These are phyloP conservation scores for Hyaloscypha finlandica DNA, from an alignment of 495 filamentous ascomycete species.

Conservation along the genomic window DNA sequence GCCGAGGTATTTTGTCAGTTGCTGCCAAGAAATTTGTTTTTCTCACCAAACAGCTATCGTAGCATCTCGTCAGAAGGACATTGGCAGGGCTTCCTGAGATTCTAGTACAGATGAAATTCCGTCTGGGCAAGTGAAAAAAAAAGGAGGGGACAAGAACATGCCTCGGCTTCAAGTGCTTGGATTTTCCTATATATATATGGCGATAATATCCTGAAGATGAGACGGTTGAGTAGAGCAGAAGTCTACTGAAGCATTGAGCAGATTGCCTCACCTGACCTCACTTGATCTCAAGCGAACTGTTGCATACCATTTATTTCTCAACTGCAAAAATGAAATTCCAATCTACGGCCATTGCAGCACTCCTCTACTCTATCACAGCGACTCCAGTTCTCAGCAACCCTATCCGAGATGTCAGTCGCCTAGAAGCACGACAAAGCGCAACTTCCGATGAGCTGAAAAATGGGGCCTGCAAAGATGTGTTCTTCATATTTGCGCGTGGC, in stretches of 20 bases:
- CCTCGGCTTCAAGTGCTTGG: neutral
- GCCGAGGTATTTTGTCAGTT: neutral
- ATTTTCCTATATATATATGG: neutral
- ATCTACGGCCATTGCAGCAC: neutral
- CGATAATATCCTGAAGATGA: neutral
- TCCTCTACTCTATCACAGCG: slow-evolving; percentile 9
- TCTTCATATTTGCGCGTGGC: slow-evolving; percentile 47
- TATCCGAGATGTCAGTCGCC: neutral
- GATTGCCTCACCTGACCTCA: neutral
- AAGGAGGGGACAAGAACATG: neutral
- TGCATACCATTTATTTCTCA: neutral
- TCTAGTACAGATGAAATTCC: no score
- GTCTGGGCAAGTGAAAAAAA: neutral
- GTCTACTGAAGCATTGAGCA: neutral
- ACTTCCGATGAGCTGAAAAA: slow-evolving; percentile 8
- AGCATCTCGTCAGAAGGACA: no score
- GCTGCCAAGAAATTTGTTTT: no score
- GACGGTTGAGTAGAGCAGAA: neutral
- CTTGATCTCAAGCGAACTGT: neutral
- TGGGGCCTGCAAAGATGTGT: slow-evolving; percentile 3
- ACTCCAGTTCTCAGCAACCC: slow-evolving; percentile 10
- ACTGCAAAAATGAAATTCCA: slow-evolving; percentile 20
- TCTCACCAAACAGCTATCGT: no score
- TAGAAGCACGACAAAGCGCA: slow-evolving; percentile 9
- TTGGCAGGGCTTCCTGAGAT: no score